A percentile compares a stretch with the other conserved stretches of the same genome.
phyloP scores from a whole-genome alignment of 768 basidiomycete genomes.

The Tylopilus cervinicoccineus region DNA sequence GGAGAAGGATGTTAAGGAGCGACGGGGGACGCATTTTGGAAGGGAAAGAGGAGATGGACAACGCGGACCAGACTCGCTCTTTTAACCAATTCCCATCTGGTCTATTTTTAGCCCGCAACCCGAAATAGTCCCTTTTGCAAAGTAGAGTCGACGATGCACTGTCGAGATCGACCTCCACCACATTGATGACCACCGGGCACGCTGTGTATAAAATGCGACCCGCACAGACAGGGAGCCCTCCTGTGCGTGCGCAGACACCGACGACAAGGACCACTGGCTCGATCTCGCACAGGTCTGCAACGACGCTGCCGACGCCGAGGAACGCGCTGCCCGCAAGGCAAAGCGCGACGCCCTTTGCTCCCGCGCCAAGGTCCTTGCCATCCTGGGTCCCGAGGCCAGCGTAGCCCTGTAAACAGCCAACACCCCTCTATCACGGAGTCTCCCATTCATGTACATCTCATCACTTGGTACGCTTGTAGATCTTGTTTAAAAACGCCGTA shows the following conservation, averaged over 20 bases:
- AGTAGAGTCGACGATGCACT: no score
- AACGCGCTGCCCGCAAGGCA: constrained; percentile 6
- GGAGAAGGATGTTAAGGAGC: not conserved
- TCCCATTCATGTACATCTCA: not conserved
- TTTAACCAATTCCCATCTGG: no score
- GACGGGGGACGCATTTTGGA: not conserved
- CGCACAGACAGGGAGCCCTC: no score
- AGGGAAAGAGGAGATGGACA: not conserved
- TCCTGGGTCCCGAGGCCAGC: constrained; percentile 3
- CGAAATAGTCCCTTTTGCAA: no score
- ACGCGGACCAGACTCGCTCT: no score
- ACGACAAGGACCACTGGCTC: not conserved
- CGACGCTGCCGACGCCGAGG: not conserved
- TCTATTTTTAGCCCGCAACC: no score
- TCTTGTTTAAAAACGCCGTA: constrained; percentile 83
- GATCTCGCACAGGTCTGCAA: constrained; percentile 1
- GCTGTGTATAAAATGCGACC: no score
- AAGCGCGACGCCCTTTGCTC: constrained; percentile 12
- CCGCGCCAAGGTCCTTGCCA: constrained; percentile 4
- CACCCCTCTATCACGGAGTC: not conserved
- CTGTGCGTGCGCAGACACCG: no score
- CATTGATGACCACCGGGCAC: no score
- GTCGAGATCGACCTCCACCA: not conserved
- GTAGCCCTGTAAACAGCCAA: not conserved
- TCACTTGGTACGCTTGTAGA: constrained; percentile 62